A percentile compares a stretch with the other conserved stretches of the same genome.
Conservation (phyloP, 441 rosid genomes). For the Dalechampia spathulata region DNA sequence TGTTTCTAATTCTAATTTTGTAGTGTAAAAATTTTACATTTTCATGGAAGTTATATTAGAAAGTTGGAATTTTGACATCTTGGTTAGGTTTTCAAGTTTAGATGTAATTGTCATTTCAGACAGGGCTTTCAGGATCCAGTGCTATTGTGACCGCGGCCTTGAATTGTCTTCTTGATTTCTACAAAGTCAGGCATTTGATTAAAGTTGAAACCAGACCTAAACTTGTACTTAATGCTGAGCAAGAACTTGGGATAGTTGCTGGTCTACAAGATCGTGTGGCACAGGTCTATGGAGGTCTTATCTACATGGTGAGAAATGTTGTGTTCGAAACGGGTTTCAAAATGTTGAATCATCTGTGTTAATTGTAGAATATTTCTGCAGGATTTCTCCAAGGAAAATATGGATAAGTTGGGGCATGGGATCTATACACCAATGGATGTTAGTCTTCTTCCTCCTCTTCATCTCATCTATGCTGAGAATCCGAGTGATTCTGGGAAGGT, state of each 20-base stretch:
- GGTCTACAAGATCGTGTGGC: constrained; percentile 99
- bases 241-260: constrained; percentile 87
- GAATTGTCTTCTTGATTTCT: constrained; percentile 81
- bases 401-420: constrained; percentile 84
- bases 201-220: constrained; percentile 60
- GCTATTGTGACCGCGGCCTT: constrained; percentile 87
- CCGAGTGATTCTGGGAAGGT: constrained; percentile 99
- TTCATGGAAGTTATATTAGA: constrained; percentile 5
- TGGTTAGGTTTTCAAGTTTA: no score
- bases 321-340: background rate
- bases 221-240: constrained; percentile 66
- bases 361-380: constrained; percentile 15
- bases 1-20: no score
- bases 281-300: constrained; percentile 89
- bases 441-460: constrained; percentile 71
- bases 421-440: constrained; percentile 70
- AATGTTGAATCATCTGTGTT: background rate
- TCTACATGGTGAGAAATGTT: constrained; percentile 55
- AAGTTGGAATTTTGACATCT: constrained; percentile 19
- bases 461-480: constrained; percentile 84
- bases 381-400: constrained; percentile 75
- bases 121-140: constrained; percentile 95
- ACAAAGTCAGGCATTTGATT: constrained; percentile 65
- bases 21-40: background rate
- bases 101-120: no score